Evolutionary conservation across 1,284 basidiomycete genomes (phyloP).

Genomic region (Cutaneotrichosporon daszewskae): DNA sequence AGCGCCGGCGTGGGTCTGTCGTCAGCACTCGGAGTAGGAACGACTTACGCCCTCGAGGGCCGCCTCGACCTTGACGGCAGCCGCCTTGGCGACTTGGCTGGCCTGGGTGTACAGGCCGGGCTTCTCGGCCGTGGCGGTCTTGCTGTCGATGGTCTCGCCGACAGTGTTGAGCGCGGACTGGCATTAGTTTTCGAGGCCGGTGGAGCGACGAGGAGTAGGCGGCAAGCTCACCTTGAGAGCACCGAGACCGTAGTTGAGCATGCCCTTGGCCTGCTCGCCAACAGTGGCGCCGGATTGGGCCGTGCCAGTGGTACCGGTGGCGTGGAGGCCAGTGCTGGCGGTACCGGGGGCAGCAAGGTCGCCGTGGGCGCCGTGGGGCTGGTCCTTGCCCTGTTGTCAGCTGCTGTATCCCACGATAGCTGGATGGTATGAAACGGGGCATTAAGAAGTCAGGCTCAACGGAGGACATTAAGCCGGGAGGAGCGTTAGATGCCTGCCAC

Average conservation of each 20-base stretch:
- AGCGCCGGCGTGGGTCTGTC: too few species aligned
- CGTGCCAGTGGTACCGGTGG: conserved; percentile 1
- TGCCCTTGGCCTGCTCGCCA: conserved; percentile 29
- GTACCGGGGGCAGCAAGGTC: too few species aligned
- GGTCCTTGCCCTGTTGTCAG: conserved; percentile 1
- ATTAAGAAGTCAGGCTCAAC: background rate
- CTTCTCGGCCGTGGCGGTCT: conserved; percentile 39
- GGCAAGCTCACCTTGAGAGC: conserved; percentile 29
- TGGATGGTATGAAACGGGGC: too few species aligned
- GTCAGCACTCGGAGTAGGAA: too few species aligned
- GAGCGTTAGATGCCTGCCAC: background rate
- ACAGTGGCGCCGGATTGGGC: background rate
- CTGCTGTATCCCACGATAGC: too few species aligned
- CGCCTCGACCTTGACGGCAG: too few species aligned
- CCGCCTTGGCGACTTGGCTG: conserved; percentile 27
- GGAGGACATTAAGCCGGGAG: background rate
- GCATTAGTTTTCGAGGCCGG: background rate
- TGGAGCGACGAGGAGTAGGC: background rate
- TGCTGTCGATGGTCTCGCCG: conserved; percentile 38
- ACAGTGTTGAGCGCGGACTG: conserved; percentile 37
- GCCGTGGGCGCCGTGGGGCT: too few species aligned
- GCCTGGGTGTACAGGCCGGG: conserved; percentile 43
- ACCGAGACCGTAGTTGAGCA: conserved; percentile 29
- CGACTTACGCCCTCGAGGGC: too few species aligned
- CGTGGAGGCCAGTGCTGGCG: too few species aligned